Conservation (phyloP, 2,329 filamentous ascomycete species). For the Alternaria ventricosa region DNA sequence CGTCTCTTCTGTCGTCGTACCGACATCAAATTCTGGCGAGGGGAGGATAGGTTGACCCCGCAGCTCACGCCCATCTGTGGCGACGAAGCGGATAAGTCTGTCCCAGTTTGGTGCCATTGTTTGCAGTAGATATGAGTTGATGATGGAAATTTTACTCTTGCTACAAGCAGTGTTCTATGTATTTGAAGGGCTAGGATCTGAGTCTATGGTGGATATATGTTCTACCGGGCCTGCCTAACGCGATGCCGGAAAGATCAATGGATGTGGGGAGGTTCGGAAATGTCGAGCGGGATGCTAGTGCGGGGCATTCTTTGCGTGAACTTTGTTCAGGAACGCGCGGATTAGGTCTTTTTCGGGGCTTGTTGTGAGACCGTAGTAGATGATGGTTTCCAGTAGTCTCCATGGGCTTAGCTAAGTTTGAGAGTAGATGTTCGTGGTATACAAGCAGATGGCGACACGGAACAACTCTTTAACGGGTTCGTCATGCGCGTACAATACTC, state of each 20-base stretch:
- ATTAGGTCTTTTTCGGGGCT: neutral
- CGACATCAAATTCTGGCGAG: conserved; percentile 56
- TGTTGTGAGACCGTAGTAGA: conserved; percentile 3
- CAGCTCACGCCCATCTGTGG: conserved; percentile 58
- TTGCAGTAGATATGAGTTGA: neutral
- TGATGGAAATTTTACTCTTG: neutral
- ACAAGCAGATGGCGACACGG: neutral
- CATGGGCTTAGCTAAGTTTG: neutral
- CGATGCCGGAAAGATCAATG: conserved; percentile 17
- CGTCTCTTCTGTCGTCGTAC: conserved; percentile 55
- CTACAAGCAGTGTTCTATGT: neutral
- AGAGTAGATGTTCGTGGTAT: neutral
- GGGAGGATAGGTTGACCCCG: conserved; percentile 61
- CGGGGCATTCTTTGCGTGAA: conserved; percentile 3
- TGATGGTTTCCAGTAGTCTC: neutral
- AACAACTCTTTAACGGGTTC: neutral
- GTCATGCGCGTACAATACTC: neutral
- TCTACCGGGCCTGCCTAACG: conserved; percentile 19
- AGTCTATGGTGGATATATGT: conserved; percentile 24
- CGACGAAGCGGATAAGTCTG: conserved; percentile 62
- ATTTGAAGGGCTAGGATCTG: neutral
- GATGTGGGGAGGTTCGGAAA: conserved; percentile 18
- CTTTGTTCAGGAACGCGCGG: neutral
- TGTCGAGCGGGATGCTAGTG: conserved; percentile 5
- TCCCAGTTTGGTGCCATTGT: conserved; percentile 52